Base-by-base conservation (phyloP, 2,329 filamentous ascomycete species). In the Diaporthe sp. region DNA sequence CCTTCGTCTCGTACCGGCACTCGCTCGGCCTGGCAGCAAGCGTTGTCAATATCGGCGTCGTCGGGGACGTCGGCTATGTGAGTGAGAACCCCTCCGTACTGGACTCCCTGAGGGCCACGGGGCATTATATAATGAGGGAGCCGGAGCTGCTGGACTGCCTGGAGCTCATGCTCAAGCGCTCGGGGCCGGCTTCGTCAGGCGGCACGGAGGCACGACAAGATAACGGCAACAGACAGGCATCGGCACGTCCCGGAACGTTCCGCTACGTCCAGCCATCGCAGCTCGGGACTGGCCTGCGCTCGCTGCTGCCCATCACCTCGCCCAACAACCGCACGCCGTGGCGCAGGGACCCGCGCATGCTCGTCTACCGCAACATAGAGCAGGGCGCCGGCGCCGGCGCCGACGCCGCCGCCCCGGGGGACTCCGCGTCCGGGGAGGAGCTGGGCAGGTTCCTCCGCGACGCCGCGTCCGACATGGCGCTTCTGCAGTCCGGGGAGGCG, bases 21-120 rank as follows among this genome's bases (percentile, higher is more conserved):
- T 72, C 74, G 0, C 78, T 78, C 17, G 83, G 83, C 2, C 78
- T 85, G 1, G 80, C 84, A 2, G 85, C 83, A 6, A 81, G 81
- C 0, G 77, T 78, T 6, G 80, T 87, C 10, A 81, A 86, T 75
- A 80, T 87, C 47, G 83, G 85, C 3, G 77, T 79, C 1, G 78
- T 87, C 25, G 70, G 74, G 5, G 79, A 79, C 47, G 77, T 81
- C 51, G 81, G 81, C 15, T 81, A 78, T 61, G 80, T 81, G 3
- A 79, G 80, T 1, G 80, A 78, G 42, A 77, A 76, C 61, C 34
- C 77, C 17, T 75, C 77, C 28, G 78, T 78, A 13, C 78, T 77
- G 75, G 76, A 79, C 58, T 81, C 78, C 39, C 76, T 80, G 20
- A 79, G 76, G 22, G 61, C 78, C 9, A 78, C 79, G 47, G 79